Conservation (phyloP, 768 basidiomycete genomes). For the Saitozyma sp. region DNA sequence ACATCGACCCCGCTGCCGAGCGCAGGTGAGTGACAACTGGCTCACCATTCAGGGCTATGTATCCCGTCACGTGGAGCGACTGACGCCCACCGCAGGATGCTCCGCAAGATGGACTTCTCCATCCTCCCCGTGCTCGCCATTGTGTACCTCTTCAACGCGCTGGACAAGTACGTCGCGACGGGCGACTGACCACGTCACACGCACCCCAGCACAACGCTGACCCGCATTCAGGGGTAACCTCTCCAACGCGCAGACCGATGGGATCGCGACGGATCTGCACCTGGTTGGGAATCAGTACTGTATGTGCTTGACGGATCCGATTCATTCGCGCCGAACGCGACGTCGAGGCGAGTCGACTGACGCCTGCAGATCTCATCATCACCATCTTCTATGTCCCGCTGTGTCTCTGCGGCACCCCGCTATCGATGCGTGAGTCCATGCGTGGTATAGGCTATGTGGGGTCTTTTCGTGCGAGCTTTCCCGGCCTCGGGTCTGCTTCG, state of each 20-base stretch:
- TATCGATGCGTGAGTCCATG: slow-evolving; percentile 51
- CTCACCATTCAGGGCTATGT: no score
- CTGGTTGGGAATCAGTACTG: slow-evolving; percentile 60
- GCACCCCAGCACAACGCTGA: no score
- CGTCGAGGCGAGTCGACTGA: slow-evolving; percentile 21
- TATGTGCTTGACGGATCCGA: slow-evolving; percentile 57
- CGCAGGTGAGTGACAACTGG: slow-evolving; percentile 1
- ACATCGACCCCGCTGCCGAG: slow-evolving; percentile 4
- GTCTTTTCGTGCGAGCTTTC: no score
- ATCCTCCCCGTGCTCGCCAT: slow-evolving; percentile 56
- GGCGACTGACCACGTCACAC: no score
- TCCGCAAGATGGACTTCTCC: slow-evolving; percentile 58
- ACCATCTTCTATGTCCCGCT: slow-evolving; percentile 21
- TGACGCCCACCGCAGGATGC: not conserved
- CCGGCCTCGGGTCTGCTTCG: no score
- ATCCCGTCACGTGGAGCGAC: no score
- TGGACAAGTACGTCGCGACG: slow-evolving; percentile 56
- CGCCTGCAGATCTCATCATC: slow-evolving; percentile 56
- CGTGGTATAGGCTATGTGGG: no score
- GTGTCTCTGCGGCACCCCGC: slow-evolving; percentile 58
- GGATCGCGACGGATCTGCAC: slow-evolving; percentile 56
- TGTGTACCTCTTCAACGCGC: slow-evolving; percentile 62
- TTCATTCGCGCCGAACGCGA: slow-evolving; percentile 54
- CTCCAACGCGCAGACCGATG: slow-evolving; percentile 60
- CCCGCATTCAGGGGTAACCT: slow-evolving; percentile 59